phyloP scores from a whole-genome alignment of 768 basidiomycete species.

The Mycena filopes region DNA sequence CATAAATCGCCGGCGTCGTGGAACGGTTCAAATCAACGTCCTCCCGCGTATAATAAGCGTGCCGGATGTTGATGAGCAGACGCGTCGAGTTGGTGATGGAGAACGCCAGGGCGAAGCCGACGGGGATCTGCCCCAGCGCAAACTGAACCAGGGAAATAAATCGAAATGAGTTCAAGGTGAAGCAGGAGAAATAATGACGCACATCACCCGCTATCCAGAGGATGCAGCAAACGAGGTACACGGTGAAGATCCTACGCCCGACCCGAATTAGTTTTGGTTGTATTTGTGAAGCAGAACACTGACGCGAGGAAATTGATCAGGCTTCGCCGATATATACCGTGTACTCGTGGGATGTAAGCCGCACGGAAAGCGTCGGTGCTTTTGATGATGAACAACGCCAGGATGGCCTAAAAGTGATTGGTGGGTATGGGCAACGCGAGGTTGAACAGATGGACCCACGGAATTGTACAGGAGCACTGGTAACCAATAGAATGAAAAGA shows the following conservation, averaged over 20 bases:
- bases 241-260: constrained; percentile 39
- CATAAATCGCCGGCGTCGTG: constrained; percentile 9
- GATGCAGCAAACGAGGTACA: constrained; percentile 40
- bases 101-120: constrained; percentile 41
- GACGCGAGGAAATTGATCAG: constrained; percentile 20
- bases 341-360: background rate
- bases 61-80: constrained; percentile 44
- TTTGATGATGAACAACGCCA: constrained; percentile 39
- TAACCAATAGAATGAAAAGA: constrained; percentile 34
- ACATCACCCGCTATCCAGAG: constrained; percentile 42
- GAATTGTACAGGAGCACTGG: constrained; percentile 25
- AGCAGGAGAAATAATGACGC: background rate
- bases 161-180: background rate
- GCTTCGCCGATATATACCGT: constrained; percentile 18
- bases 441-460: constrained; percentile 19
- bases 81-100: constrained; percentile 44
- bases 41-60: constrained; percentile 38
- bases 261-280: background rate
- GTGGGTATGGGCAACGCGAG: constrained; percentile 28
- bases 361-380: constrained; percentile 28
- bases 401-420: constrained; percentile 33
- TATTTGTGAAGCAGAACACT: constrained; percentile 12
- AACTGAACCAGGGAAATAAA: constrained; percentile 27
- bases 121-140: constrained; percentile 40
- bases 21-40: constrained; percentile 13